Evolutionary conservation across 2,329 filamentous ascomycete genomes (phyloP).

Genomic region (Fonsecaea monophora): DNA sequence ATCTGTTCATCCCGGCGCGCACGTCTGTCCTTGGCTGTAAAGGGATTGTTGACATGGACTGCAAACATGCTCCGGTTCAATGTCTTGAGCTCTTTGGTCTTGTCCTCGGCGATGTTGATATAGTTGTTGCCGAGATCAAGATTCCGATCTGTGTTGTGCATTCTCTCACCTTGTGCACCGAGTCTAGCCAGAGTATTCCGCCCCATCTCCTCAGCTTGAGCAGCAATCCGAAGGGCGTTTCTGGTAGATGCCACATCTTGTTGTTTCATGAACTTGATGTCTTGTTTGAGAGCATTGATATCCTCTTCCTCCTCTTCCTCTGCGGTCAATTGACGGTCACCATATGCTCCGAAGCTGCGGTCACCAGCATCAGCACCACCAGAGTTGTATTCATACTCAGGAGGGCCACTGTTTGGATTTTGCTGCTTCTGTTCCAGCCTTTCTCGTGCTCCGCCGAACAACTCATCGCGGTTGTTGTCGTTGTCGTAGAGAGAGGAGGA

Average conservation of each 20-base stretch:
- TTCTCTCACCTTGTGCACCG: constrained; percentile 77
- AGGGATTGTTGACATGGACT: constrained; percentile 76
- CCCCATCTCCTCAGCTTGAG: constrained; percentile 73
- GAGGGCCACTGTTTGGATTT: constrained; percentile 41
- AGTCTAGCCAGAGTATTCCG: constrained; percentile 75
- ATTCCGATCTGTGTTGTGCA: constrained; percentile 83
- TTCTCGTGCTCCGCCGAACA: constrained; percentile 64
- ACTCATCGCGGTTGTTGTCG: constrained; percentile 62
- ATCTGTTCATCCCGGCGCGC: constrained; percentile 71
- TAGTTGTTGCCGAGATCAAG: constrained; percentile 80
- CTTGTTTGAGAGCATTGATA: constrained; percentile 72
- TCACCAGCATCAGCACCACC: constrained; percentile 45
- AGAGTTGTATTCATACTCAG: constrained; percentile 46
- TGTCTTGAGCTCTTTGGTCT: constrained; percentile 81
- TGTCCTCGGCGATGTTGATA: constrained; percentile 77
- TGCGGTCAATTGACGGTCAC: constrained; percentile 78
- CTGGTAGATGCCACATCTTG: constrained; percentile 75
- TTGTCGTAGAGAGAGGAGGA: constrained; percentile 58
- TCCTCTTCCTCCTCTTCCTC: constrained; percentile 80
- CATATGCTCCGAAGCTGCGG: constrained; percentile 60
- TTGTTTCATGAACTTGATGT: constrained; percentile 78
- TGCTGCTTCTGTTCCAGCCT: constrained; percentile 56
- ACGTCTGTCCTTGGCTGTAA: constrained; percentile 72
- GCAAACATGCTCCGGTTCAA: constrained; percentile 92
- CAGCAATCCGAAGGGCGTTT: constrained; percentile 71